These are phyloP conservation scores for Sugiyamaella americana DNA, from an alignment of 805 yeast genomes.

Conservation along the genomic window DNA sequence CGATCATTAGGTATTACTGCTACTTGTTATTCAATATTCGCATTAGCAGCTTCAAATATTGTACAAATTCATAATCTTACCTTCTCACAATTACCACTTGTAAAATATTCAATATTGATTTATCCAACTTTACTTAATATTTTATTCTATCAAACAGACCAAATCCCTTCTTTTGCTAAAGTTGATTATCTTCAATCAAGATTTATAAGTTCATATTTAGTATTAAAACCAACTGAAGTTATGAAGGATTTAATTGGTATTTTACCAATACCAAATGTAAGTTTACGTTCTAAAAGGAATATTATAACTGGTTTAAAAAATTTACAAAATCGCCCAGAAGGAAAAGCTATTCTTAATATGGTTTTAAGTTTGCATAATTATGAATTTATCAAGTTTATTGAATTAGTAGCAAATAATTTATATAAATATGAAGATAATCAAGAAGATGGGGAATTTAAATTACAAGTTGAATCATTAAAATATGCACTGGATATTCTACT, in stretches of 20 bases:
- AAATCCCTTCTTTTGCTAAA: constrained; percentile 5
- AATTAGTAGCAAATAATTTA: constrained; percentile 7
- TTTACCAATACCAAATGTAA: constrained; percentile 6
- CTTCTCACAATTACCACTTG: neutral
- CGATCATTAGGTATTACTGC: constrained; percentile 5
- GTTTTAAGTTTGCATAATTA: constrained; percentile 4
- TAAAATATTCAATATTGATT: constrained; percentile 5
- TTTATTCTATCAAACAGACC: constrained; percentile 8
- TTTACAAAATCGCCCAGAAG: constrained; percentile 13
- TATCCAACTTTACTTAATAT: constrained; percentile 12
- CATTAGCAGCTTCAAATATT: constrained; percentile 16
- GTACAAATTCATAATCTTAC: neutral
- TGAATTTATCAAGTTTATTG: constrained; percentile 9
- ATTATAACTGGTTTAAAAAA: constrained; percentile 15
- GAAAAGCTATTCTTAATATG: constrained; percentile 6
- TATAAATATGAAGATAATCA: constrained; percentile 8
- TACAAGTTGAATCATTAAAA: constrained; percentile 12
- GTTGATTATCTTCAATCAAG: constrained; percentile 14
- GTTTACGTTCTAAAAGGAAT: constrained; percentile 10
- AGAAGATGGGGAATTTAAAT: constrained; percentile 4
- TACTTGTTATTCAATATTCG: constrained; percentile 11
- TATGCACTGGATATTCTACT: constrained; percentile 9
- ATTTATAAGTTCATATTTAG: constrained; percentile 14
- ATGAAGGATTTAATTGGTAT: constrained; percentile 11
- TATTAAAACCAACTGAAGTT: constrained; percentile 8